Evolutionary conservation across 2,329 filamentous ascomycete species (phyloP), one percentile per base, ranked within the genome.

Genomic region (Alternaria alternata): DNA sequence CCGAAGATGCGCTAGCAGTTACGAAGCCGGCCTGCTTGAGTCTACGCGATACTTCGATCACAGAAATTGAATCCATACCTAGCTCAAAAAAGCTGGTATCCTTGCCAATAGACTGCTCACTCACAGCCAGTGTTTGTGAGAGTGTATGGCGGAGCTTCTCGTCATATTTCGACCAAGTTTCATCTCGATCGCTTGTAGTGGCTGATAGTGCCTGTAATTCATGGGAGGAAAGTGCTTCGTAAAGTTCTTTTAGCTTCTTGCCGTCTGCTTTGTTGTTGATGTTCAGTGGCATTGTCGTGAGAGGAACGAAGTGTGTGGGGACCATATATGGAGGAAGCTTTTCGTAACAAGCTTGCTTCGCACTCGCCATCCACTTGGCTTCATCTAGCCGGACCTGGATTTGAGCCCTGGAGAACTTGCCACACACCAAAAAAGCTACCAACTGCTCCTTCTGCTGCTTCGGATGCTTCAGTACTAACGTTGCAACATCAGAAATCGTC

Each of bases 251-350:
- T 3, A 97, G 79, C 36, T 84, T 82, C 70, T 91, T 94, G 7
- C 85, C 83, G 69, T 97, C 93, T 0, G 91, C 90, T 74, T 97
- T 97, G 78, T 97, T 97, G 76, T 97, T 97, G 7, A 91, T 82
- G 1, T 92, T 96, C 0, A 97, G 82, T 0, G 94, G 94, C 54
- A 97, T 88, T 7, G 81, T 84, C 0, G 88, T 85, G 7, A 97
- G 79, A 4, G 86, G 86, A 24, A 97, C 81, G 59, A 96, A 88
- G 71, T 95, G 92, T 0, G 92, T 94, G 0, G 94, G 94, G 2
- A 97, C 87, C 94, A 97, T 97, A 75, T 97, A 97, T 0, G 85
- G 86, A 0, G 94, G 91, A 3, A 97, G 84, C 22, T 83, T 87
- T 2, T 86, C 81, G 34, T 86, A 85, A 67, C 93, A 97, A n/a